Evolutionary conservation across 202 grass and related monocot species (phyloP).

Genomic region (Musa balbisiana): DNA sequence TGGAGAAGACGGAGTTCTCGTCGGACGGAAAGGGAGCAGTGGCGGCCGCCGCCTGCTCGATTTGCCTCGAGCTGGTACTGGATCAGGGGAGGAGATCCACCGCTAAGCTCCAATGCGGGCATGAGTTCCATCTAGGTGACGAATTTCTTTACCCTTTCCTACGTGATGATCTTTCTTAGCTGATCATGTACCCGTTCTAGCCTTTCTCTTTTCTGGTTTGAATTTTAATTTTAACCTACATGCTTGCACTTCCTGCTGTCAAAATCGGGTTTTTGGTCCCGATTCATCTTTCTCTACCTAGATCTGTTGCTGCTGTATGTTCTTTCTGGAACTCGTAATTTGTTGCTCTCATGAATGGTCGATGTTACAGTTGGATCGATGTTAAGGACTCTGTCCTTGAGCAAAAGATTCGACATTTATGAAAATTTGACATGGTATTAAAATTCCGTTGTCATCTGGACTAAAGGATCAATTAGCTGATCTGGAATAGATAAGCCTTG

Average conservation of each 20-base stretch:
- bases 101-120: slow-evolving; percentile 86
- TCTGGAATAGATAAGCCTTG: background rate
- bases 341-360: background rate
- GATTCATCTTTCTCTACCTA: background rate
- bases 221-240: background rate
- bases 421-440: background rate
- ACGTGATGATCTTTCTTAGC: background rate
- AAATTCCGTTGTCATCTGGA: background rate
- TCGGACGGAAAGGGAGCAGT: slow-evolving; percentile 16
- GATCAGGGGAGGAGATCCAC: slow-evolving; percentile 41
- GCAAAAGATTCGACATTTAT: background rate
- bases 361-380: background rate
- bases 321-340: background rate
- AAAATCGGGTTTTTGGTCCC: background rate
- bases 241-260: background rate
- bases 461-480: background rate
- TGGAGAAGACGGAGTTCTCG: slow-evolving; percentile 34
- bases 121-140: slow-evolving; percentile 90
- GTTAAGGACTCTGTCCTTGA: background rate
- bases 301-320: background rate
- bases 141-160: slow-evolving; percentile 16
- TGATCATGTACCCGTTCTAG: background rate
- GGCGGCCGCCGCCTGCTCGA: slow-evolving; percentile 41
- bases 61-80: slow-evolving; percentile 77
- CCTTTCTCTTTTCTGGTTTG: background rate